These are phyloP conservation scores for Fragaria iinumae DNA, from an alignment of 306 rosid species.

Conservation along the genomic window DNA sequence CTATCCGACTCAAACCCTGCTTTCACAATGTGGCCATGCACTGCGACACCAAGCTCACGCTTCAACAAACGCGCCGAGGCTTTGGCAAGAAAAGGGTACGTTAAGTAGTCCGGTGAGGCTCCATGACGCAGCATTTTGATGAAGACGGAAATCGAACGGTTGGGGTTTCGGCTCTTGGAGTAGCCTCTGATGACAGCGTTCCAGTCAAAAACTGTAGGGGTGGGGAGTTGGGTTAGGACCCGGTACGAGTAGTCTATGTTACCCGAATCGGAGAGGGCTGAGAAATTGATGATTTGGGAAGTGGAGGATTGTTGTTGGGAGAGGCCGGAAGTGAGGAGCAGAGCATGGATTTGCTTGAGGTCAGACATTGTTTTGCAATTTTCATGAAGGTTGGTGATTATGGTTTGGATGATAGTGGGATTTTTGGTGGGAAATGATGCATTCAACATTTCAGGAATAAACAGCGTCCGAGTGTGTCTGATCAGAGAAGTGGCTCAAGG, in stretches of 20 bases:
- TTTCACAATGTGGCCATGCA: conserved; percentile 59
- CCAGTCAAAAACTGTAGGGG: conserved; percentile 56
- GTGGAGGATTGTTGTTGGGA: conserved; percentile 41
- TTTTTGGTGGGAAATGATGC: conserved; percentile 27
- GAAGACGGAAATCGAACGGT: conserved; percentile 45
- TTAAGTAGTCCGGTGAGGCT: conserved; percentile 57
- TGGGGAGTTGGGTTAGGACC: conserved; percentile 48
- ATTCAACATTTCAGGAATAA: conserved; percentile 31
- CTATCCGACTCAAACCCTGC: conserved; percentile 54
- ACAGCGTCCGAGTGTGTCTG: too few species aligned
- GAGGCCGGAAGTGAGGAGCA: conserved; percentile 50
- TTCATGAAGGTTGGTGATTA: conserved; percentile 34
- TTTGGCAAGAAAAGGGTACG: conserved; percentile 77
- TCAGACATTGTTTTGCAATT: conserved; percentile 62
- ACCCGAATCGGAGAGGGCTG: conserved; percentile 49
- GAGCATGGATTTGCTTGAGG: conserved; percentile 60
- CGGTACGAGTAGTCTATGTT: conserved; percentile 50
- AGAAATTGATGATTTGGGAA: conserved; percentile 47
- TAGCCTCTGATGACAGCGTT: conserved; percentile 63
- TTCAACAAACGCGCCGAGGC: conserved; percentile 60
- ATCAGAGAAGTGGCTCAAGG: too few species aligned
- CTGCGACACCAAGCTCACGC: conserved; percentile 47
- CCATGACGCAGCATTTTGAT: conserved; percentile 56
- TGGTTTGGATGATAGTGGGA: conserved; percentile 28
- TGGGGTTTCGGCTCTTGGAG: conserved; percentile 59